A percentile compares a stretch with the other conserved stretches of the same genome.
Evolutionary conservation across 805 yeast genomes (phyloP).

Genomic region (Wickerhamomyces xylosicus): DNA sequence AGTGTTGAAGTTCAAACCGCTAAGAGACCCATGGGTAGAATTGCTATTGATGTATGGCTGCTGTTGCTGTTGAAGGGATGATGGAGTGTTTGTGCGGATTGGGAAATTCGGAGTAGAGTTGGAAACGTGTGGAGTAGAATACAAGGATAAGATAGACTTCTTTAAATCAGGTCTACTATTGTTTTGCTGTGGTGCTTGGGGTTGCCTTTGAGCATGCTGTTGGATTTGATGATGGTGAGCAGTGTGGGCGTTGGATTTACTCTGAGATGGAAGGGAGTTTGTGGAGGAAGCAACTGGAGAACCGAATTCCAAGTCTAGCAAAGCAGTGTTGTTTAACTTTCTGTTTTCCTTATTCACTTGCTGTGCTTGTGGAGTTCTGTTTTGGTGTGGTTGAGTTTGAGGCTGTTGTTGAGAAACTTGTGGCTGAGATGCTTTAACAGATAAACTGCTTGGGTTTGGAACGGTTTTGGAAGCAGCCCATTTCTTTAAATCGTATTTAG

Average conservation of each 20-base stretch:
- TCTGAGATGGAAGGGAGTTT: constrained; percentile 1
- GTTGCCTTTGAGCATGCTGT: constrained; percentile 3
- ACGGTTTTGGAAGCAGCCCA: constrained; percentile 57
- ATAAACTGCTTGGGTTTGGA: constrained; percentile 41
- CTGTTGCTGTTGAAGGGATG: constrained; percentile 4
- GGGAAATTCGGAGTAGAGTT: constrained; percentile 16
- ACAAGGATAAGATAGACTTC: constrained; percentile 82
- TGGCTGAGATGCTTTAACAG: neutral
- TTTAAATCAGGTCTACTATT: constrained; percentile 71
- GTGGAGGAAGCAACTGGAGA: constrained; percentile 15
- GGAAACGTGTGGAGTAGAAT: constrained; percentile 43
- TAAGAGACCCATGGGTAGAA: constrained; percentile 5
- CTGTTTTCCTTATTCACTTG: constrained; percentile 8
- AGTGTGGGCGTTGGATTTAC: constrained; percentile 3
- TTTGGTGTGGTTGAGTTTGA: constrained; percentile 6
- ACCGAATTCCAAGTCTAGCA: constrained; percentile 23
- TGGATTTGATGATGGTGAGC: constrained; percentile 1
- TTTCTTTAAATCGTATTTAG: constrained; percentile 83
- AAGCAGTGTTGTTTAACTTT: constrained; percentile 8
- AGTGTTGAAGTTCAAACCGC: constrained; percentile 8
- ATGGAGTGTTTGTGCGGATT: neutral
- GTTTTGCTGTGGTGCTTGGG: constrained; percentile 7
- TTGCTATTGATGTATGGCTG: constrained; percentile 4
- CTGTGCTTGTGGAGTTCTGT: constrained; percentile 4
- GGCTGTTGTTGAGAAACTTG: constrained; percentile 5